A percentile compares a stretch with the other conserved stretches of the same genome.
phyloP scores from a whole-genome alignment of 192 early-diverging fungal species.

The Ramicandelaber brevisporus region DNA sequence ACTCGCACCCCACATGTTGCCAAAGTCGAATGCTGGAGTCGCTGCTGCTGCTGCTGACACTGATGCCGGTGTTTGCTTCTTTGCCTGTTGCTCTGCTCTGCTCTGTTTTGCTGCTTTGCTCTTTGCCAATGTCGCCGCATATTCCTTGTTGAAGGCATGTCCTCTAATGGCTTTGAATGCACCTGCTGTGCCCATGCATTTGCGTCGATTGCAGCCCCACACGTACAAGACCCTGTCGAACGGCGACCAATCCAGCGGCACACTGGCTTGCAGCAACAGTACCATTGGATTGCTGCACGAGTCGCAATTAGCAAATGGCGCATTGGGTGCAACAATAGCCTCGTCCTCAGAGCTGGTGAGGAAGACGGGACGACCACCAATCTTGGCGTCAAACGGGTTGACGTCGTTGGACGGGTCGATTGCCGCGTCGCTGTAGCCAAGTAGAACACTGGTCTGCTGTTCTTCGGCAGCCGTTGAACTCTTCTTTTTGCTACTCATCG shows the following conservation, averaged over 20 bases:
- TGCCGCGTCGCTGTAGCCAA: slow-evolving; percentile 11
- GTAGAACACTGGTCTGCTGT: slow-evolving; percentile 1
- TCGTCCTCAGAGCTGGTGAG: slow-evolving; percentile 4
- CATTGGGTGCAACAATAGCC: slow-evolving; percentile 3
- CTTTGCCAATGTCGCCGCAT: slow-evolving; percentile 22
- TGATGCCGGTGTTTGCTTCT: not conserved
- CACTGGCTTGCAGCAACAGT: slow-evolving; percentile 45
- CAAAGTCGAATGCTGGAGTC: slow-evolving; percentile 8
- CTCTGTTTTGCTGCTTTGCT: slow-evolving; percentile 5
- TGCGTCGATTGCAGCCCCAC: slow-evolving; percentile 47
- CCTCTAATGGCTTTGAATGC: slow-evolving; percentile 30
- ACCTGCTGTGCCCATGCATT: slow-evolving; percentile 37
- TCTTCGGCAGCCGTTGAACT: not conserved
- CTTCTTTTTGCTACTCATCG: no score
- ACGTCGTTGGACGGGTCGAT: slow-evolving; percentile 3
- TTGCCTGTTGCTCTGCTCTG: not conserved
- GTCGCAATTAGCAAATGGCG: slow-evolving; percentile 13
- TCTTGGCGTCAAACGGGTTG: slow-evolving; percentile 8
- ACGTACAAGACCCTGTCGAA: slow-evolving; percentile 57
- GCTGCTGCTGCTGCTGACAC: not conserved
- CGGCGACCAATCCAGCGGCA: slow-evolving; percentile 34
- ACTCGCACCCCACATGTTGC: slow-evolving; percentile 10
- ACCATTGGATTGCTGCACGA: slow-evolving; percentile 31
- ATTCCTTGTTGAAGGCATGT: slow-evolving; percentile 33
- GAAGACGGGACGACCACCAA: slow-evolving; percentile 11